phyloP scores from a whole-genome alignment of 192 early-diverging fungal species.

The Lunasporangiospora selenospora region DNA sequence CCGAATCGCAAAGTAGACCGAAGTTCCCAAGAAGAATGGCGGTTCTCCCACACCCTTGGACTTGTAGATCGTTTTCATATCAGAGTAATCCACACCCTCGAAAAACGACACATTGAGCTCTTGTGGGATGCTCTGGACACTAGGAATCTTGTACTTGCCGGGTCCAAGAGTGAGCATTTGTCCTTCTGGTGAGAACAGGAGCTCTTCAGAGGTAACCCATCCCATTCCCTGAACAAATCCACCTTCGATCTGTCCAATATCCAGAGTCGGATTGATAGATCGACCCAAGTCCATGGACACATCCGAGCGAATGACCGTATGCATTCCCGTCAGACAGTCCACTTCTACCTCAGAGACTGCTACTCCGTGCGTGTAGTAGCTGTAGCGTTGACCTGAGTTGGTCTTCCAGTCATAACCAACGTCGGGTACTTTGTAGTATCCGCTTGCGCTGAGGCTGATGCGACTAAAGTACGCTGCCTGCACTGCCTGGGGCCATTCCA shows the following conservation, averaged over 20 bases:
- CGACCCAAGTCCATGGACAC: slow-evolving; percentile 87
- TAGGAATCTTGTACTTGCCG: slow-evolving; percentile 89
- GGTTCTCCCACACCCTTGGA: slow-evolving; percentile 90
- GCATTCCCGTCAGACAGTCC: slow-evolving; percentile 83
- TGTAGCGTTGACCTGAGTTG: slow-evolving; percentile 71
- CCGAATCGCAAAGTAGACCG: slow-evolving; percentile 80
- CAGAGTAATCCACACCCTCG: slow-evolving; percentile 55
- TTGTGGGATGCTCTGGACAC: slow-evolving; percentile 76
- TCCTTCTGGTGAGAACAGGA: slow-evolving; percentile 76
- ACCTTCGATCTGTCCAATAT: slow-evolving; percentile 92
- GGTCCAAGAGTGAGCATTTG: slow-evolving; percentile 81
- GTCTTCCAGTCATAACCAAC: slow-evolving; percentile 76
- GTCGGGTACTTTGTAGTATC: slow-evolving; percentile 88
- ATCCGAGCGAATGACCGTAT: slow-evolving; percentile 75
- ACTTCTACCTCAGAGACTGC: slow-evolving; percentile 87
- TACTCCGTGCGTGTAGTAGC: slow-evolving; percentile 86
- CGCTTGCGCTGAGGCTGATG: slow-evolving; percentile 78
- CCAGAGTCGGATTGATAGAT: slow-evolving; percentile 85
- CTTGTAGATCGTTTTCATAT: slow-evolving; percentile 77
- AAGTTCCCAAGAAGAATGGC: slow-evolving; percentile 82
- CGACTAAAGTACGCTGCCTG: slow-evolving; percentile 81
- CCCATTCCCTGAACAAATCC: slow-evolving; percentile 87
- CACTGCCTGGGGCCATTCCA: slow-evolving; percentile 51
- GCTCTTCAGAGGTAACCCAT: slow-evolving; percentile 86
- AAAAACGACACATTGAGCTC: slow-evolving; percentile 79